Evolutionary conservation across 257 asterid genomes (phyloP).

Genomic region (Solanum etuberosum): DNA sequence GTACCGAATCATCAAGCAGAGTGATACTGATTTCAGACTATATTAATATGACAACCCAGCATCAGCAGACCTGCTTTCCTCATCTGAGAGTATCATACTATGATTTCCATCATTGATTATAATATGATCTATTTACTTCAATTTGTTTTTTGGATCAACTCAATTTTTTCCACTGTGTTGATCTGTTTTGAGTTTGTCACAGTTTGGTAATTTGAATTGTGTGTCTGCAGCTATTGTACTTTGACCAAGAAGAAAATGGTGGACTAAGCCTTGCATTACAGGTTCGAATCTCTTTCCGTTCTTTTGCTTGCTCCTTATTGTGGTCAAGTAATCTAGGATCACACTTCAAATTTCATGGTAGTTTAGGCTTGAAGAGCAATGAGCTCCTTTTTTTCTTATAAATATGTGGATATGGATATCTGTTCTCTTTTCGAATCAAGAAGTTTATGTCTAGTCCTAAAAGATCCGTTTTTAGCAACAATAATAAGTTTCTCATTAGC

Average conservation of each 20-base stretch:
- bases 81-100: background rate
- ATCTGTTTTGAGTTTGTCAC: background rate
- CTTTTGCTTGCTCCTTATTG: background rate
- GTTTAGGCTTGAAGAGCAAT: background rate
- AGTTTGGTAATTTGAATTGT: background rate
- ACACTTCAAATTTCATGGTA: background rate
- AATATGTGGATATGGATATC: background rate
- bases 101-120: background rate
- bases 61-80: background rate
- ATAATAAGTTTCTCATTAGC: background rate
- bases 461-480: background rate
- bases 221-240: constrained; percentile 71
- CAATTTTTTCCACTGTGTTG: background rate
- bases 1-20: background rate
- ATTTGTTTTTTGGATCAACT: background rate
- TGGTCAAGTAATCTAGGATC: background rate
- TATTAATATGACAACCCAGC: background rate
- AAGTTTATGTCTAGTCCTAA: background rate
- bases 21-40: background rate
- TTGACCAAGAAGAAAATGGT: constrained; percentile 75
- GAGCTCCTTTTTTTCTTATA: background rate
- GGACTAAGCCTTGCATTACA: constrained; percentile 88
- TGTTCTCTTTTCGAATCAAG: background rate
- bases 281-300: constrained; percentile 27
- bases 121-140: background rate